Conservation (phyloP, 495 filamentous ascomycete genomes). For the Parmelia sp. region DNA sequence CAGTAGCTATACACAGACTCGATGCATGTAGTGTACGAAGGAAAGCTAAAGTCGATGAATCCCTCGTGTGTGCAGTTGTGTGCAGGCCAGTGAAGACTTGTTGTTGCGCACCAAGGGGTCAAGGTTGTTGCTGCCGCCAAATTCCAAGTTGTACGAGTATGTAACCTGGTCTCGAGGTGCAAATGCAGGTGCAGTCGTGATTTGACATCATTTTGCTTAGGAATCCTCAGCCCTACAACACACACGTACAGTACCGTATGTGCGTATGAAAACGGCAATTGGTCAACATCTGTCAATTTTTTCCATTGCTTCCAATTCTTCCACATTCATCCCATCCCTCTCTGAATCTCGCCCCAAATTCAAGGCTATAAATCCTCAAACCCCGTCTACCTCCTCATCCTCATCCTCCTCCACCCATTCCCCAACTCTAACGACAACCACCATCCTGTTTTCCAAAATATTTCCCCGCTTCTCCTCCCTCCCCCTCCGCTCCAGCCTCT, state of each 20-base stretch:
- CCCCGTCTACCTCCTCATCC: not conserved
- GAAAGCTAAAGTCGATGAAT: no score
- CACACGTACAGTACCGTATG: no score
- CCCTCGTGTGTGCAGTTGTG: no score
- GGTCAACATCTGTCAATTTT: no score
- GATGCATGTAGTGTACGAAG: no score
- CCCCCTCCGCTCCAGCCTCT: conserved; percentile 53
- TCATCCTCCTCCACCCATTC: not conserved
- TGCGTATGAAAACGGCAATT: no score
- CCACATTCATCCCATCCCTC: not conserved
- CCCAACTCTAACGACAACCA: conserved; percentile 17
- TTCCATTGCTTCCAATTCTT: not conserved
- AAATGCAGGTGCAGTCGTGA: no score
- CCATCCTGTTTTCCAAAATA: conserved; percentile 83
- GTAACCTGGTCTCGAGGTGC: no score
- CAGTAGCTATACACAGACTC: not conserved
- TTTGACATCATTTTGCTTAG: not conserved
- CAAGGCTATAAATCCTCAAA: not conserved
- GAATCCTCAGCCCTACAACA: not conserved
- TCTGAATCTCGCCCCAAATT: not conserved
- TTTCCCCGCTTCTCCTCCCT: conserved; percentile 57
- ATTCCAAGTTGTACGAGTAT: no score
- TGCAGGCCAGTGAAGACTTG: no score
- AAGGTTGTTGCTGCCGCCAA: no score
- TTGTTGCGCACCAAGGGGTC: no score